Evolutionary conservation across 805 yeast species (phyloP).

Genomic region (Brettanomyces anomalus): DNA sequence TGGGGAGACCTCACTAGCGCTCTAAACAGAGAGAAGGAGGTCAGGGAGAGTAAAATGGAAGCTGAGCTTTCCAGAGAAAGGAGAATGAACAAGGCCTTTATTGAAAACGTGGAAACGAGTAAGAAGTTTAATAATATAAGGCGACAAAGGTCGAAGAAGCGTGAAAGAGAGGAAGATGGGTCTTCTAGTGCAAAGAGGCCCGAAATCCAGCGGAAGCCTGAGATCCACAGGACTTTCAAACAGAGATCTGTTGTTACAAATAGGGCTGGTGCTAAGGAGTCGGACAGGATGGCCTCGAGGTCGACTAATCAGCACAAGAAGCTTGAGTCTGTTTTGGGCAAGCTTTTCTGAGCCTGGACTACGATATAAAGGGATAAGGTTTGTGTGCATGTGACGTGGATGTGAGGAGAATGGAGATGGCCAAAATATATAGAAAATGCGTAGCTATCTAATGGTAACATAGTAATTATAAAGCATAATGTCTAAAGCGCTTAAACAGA

Average conservation of each 20-base stretch:
- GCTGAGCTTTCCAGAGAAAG: constrained; percentile 86
- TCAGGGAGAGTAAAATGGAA: constrained; percentile 78
- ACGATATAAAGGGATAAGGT: no score
- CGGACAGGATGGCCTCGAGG: constrained; percentile 27
- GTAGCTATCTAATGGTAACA: no score
- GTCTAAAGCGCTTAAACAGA: no score
- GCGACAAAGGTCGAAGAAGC: constrained; percentile 30
- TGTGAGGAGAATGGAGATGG: no score
- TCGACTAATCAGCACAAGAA: constrained; percentile 14
- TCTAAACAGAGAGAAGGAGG: constrained; percentile 81
- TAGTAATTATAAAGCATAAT: no score
- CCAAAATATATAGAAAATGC: no score
- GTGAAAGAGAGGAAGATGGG: constrained; percentile 20
- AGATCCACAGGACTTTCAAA: constrained; percentile 51
- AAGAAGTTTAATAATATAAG: constrained; percentile 69
- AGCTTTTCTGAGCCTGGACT: constrained; percentile 34
- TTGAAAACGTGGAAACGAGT: constrained; percentile 76
- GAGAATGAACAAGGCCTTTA: constrained; percentile 74
- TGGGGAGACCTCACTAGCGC: constrained; percentile 94
- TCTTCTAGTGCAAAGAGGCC: constrained; percentile 12
- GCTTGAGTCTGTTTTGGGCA: constrained; percentile 41
- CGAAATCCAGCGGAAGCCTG: constrained; percentile 8
- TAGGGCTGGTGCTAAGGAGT: constrained; percentile 52
- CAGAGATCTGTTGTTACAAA: constrained; percentile 63
- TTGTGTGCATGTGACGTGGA: no score